A percentile compares a stretch with the other conserved stretches of the same genome.
Conservation (phyloP, 306 rosid genomes). For the Cicer judaicum region DNA sequence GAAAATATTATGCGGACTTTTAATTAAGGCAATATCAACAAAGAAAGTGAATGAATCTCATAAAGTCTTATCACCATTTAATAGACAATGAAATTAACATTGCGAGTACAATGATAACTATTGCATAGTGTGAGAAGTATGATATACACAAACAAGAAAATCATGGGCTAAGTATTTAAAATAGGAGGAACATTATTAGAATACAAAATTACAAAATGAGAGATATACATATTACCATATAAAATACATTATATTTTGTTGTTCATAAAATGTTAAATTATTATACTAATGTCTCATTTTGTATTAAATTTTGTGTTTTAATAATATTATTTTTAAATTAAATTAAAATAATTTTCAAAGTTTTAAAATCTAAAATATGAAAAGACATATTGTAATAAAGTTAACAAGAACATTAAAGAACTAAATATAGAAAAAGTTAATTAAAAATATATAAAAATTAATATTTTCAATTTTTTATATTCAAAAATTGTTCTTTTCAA, state of each 20-base stretch:
- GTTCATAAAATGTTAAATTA: too few relatives aligned
- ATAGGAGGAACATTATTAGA: neutral
- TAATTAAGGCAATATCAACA: conserved; percentile 5
- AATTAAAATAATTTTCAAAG: neutral
- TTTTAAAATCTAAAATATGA: neutral
- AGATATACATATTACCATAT: too few relatives aligned
- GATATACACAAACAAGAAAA: conserved; percentile 14
- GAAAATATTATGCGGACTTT: conserved; percentile 4
- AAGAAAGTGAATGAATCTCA: conserved; percentile 28
- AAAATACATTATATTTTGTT: too few relatives aligned
- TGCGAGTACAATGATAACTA: neutral
- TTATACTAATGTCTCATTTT: too few relatives aligned
- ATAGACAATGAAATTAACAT: neutral
- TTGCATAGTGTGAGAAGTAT: conserved; percentile 10
- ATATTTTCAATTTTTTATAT: too few relatives aligned
- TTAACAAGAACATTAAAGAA: too few relatives aligned
- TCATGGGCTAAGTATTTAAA: neutral
- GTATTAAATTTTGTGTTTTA: too few relatives aligned
- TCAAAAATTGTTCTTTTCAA: too few relatives aligned
- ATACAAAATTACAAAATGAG: too few relatives aligned
- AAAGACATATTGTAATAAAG: neutral
- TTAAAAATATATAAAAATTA: too few relatives aligned
- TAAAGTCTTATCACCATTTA: conserved; percentile 16
- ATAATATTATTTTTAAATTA: neutral
- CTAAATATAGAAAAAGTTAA: too few relatives aligned